Evolutionary conservation across 2,329 filamentous ascomycete genomes (phyloP).

Genomic region (Fusarium buharicum): DNA sequence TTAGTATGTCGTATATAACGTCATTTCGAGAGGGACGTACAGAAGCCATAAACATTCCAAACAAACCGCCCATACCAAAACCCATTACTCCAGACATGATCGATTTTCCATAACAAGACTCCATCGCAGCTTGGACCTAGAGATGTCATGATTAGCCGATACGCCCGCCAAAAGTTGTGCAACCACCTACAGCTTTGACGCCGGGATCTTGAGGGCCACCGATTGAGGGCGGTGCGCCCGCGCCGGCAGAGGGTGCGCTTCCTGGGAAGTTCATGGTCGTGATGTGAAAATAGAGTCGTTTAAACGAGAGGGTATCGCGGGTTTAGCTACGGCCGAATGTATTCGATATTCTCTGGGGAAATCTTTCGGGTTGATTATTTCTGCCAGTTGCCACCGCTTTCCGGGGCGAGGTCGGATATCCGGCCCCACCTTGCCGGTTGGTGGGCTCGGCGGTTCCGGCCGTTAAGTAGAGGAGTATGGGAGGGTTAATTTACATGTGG

Average conservation of each 20-base stretch:
- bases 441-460: conserved; percentile 10
- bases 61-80: conserved; percentile 91
- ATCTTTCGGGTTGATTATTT: conserved; percentile 51
- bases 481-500: background rate
- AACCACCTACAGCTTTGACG: conserved; percentile 59
- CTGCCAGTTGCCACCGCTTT: conserved; percentile 54
- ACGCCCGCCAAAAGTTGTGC: conserved; percentile 9
- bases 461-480: background rate
- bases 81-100: conserved; percentile 92
- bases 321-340: conserved; percentile 31
- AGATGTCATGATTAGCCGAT: conserved; percentile 12
- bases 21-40: conserved; percentile 63
- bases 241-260: conserved; percentile 42
- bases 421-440: conserved; percentile 40
- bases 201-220: conserved; percentile 60
- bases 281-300: conserved; percentile 6
- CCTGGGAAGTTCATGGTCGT: conserved; percentile 55
- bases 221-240: conserved; percentile 38
- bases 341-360: conserved; percentile 29
- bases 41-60: conserved; percentile 97
- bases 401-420: conserved; percentile 18
- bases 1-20: conserved; percentile 20
- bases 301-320: conserved; percentile 30
- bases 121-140: conserved; percentile 86
- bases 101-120: conserved; percentile 90